These are phyloP conservation scores for Moniliophthora roreri DNA, from an alignment of 1,284 basidiomycete species.

Conservation along the genomic window DNA sequence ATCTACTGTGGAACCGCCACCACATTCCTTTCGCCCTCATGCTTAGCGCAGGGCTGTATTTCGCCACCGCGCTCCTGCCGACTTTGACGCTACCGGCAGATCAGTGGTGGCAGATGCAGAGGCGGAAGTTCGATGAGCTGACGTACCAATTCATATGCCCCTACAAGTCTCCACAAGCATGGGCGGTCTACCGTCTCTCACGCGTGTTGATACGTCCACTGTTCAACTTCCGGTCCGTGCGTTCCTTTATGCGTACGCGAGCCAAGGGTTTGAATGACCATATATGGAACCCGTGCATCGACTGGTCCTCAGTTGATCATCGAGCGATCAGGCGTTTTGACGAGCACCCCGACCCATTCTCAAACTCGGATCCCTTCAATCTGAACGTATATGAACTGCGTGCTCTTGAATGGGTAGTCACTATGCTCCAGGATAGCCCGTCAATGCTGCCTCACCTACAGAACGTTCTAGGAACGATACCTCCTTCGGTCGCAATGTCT, in stretches of 20 bases:
- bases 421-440: not conserved
- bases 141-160: not conserved
- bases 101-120: not conserved
- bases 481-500: not conserved
- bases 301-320: not conserved
- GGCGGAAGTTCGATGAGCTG: no score
- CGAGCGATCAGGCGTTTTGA: not conserved
- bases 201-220: not conserved
- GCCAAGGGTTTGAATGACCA: not conserved
- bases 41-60: not conserved
- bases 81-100: no score
- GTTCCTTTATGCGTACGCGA: no score
- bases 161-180: constrained; percentile 1
- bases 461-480: not conserved
- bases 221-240: not conserved
- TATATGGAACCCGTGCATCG: no score
- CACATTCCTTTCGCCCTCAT: not conserved
- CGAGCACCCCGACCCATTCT: not conserved
- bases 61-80: not conserved
- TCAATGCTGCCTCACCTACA: not conserved
- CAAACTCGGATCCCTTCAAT: no score
- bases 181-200: not conserved
- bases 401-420: not conserved
- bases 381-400: not conserved
- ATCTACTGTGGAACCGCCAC: constrained; percentile 4